Conservation (phyloP, 2,329 filamentous ascomycete species). For the Ophiostoma sp. region DNA sequence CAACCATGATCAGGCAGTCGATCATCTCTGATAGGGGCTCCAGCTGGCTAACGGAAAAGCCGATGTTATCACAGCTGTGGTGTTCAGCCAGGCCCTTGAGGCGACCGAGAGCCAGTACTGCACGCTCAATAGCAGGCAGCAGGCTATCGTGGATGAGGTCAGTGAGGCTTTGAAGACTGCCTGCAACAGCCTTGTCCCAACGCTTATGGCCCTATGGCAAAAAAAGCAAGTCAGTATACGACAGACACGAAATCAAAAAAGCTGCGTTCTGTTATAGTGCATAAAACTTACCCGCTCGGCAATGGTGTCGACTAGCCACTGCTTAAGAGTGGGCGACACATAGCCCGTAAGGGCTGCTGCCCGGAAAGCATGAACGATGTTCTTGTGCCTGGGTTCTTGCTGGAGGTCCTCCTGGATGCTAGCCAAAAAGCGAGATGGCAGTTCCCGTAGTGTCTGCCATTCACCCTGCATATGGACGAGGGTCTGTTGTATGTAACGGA, state of each 20-base stretch:
- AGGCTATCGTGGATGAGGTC: slow-evolving; percentile 80
- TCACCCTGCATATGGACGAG: slow-evolving; percentile 73
- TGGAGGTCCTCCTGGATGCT: slow-evolving; percentile 72
- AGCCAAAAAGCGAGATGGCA: slow-evolving; percentile 71
- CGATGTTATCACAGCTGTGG: slow-evolving; percentile 57
- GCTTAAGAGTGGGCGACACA: slow-evolving; percentile 66
- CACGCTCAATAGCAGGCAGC: slow-evolving; percentile 79
- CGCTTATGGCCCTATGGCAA: slow-evolving; percentile 36
- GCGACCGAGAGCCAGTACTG: slow-evolving; percentile 72
- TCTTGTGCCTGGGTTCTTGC: slow-evolving; percentile 46
- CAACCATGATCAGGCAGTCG: slow-evolving; percentile 67
- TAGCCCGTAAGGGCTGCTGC: slow-evolving; percentile 81
- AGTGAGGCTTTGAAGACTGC: slow-evolving; percentile 71
- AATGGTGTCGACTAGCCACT: slow-evolving; percentile 84
- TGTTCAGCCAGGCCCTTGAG: slow-evolving; percentile 80
- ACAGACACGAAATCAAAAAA: neutral
- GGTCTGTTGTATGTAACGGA: slow-evolving; percentile 78
- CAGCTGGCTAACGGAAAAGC: slow-evolving; percentile 59
- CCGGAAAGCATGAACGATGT: slow-evolving; percentile 70
- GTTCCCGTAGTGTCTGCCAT: slow-evolving; percentile 74
- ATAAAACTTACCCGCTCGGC: slow-evolving; percentile 55
- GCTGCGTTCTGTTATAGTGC: neutral
- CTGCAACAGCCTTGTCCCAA: slow-evolving; percentile 83
- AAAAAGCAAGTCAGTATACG: neutral
- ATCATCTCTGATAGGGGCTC: slow-evolving; percentile 63